These are phyloP conservation scores for Eleusine indica DNA, from an alignment of 176 grass and related monocot genomes.

Conservation along the genomic window DNA sequence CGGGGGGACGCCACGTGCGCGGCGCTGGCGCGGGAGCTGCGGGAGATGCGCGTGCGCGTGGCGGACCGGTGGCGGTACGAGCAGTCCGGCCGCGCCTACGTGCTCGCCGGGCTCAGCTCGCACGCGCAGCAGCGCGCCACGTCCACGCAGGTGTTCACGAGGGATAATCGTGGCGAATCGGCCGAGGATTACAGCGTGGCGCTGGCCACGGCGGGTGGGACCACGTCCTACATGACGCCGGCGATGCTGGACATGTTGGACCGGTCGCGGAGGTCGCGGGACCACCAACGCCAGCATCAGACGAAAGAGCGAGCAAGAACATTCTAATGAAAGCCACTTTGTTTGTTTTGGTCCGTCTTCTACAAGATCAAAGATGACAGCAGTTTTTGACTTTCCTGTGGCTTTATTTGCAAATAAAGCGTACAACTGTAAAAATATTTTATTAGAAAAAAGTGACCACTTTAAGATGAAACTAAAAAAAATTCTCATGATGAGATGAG, in stretches of 20 bases:
- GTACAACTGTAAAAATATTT: too few relatives aligned
- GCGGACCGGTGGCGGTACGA: conserved; percentile 49
- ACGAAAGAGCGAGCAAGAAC: conserved; percentile 32
- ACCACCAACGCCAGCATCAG: background rate
- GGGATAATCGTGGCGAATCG: background rate
- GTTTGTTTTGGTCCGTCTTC: too few relatives aligned
- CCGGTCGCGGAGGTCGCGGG: conserved; percentile 47
- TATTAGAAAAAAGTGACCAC: too few relatives aligned
- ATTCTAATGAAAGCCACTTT: background rate
- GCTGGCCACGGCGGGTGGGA: conserved; percentile 27
- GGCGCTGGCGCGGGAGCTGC: conserved; percentile 51
- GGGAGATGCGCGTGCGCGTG: conserved; percentile 64
- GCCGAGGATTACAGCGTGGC: background rate
- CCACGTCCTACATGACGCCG: conserved; percentile 62
- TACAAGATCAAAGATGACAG: too few relatives aligned
- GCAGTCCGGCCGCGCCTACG: conserved; percentile 58
- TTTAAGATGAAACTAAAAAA: too few relatives aligned
- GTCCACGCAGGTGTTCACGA: conserved; percentile 13
- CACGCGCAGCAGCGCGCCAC: conserved; percentile 72
- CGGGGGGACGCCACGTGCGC: conserved; percentile 46
- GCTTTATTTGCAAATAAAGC: too few relatives aligned
- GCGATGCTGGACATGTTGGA: conserved; percentile 71
- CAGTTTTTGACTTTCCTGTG: too few relatives aligned
- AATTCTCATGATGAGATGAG: too few relatives aligned
- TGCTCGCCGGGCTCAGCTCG: conserved; percentile 65